Evolutionary conservation across 106 monocot species (phyloP).

Genomic region (Dendrobium huoshanense): DNA sequence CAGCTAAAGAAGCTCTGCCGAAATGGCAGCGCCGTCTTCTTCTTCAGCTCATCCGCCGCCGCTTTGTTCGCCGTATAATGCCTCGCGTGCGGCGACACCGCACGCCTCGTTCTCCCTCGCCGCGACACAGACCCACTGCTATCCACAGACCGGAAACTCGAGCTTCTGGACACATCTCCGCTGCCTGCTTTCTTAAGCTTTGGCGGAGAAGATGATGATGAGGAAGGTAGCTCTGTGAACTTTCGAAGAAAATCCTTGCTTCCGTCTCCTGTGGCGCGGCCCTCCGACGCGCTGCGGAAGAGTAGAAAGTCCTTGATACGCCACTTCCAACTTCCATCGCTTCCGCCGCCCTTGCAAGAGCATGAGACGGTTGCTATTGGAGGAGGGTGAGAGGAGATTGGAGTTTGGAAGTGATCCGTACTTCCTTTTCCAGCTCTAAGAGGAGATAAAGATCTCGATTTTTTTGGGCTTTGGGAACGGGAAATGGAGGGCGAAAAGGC

Average conservation of each 20-base stretch:
- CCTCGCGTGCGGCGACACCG: slow-evolving; percentile 10
- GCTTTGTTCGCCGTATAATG: slow-evolving; percentile 19
- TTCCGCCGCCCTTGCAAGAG: neutral
- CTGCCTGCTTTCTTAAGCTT: neutral
- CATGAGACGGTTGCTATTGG: no score
- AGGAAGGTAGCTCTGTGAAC: neutral
- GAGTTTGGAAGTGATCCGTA: neutral
- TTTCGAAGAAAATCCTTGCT: neutral
- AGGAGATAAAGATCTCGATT: slow-evolving; percentile 38
- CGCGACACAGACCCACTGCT: no score
- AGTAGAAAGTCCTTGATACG: neutral
- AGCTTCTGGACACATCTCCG: neutral
- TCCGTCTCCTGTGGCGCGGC: neutral
- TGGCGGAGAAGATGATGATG: neutral
- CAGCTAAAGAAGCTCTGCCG: slow-evolving; percentile 29
- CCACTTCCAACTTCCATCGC: neutral
- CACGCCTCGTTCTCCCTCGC: no score
- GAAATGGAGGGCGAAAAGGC: no score
- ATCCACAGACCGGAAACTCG: slow-evolving; percentile 4
- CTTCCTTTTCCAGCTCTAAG: neutral
- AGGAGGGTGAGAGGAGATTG: neutral
- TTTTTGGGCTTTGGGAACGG: slow-evolving; percentile 17
- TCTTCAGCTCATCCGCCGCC: slow-evolving; percentile 28
- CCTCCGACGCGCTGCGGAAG: slow-evolving; percentile 11
- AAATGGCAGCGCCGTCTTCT: slow-evolving; percentile 32